These are phyloP conservation scores for Pseudoscleropodium purum DNA, from an alignment of 225 moss, liverwort and hornwort species.

Conservation along the genomic window DNA sequence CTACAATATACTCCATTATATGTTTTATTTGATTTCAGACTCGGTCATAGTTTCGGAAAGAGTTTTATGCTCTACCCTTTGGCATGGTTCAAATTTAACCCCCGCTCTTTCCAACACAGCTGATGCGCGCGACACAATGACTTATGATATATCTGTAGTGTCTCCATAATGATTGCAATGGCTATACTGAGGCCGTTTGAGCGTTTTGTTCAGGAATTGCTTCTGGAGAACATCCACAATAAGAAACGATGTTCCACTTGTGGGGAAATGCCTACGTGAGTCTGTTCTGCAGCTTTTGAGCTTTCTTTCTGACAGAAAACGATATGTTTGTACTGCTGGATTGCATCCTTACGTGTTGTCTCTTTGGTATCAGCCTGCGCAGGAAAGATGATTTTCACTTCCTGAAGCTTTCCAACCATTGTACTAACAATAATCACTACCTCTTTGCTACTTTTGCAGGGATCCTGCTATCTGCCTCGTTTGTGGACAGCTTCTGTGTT, in stretches of 20 bases:
- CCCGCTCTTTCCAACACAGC: neutral
- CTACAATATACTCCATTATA: neutral
- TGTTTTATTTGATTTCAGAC: neutral
- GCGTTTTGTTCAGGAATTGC: slow-evolving; percentile 30
- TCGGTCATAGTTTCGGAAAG: neutral
- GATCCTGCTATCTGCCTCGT: slow-evolving; percentile 53
- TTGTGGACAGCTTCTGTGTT: slow-evolving; percentile 35
- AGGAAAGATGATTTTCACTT: neutral
- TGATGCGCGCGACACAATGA: neutral
- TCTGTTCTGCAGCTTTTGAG: neutral
- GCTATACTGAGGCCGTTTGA: neutral
- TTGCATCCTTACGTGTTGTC: neutral
- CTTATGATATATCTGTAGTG: neutral
- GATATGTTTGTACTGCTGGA: neutral
- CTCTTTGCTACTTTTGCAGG: slow-evolving; percentile 1
- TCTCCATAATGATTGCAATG: neutral
- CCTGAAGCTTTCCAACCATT: neutral
- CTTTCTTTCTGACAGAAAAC: neutral
- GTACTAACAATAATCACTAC: neutral
- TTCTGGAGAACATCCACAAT: slow-evolving; percentile 33
- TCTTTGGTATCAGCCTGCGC: neutral
- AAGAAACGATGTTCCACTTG: slow-evolving; percentile 12
- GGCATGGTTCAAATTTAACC: neutral
- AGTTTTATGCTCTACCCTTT: neutral
- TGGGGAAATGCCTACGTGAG: slow-evolving; percentile 21